Conservation (phyloP, 176 grass and related monocot species). For the Zizania latifolia region DNA sequence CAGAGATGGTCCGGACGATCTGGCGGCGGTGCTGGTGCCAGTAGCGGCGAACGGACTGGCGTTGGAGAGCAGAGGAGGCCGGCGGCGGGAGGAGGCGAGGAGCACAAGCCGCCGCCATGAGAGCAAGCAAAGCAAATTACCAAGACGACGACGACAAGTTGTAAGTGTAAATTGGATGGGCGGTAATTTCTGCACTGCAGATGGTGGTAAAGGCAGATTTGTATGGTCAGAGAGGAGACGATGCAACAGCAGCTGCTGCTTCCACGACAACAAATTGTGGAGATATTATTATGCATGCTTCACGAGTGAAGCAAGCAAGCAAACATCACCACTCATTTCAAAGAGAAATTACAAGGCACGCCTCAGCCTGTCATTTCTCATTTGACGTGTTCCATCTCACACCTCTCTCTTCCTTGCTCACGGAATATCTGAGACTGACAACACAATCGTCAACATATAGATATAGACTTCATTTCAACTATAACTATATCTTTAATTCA, state of each 20-base stretch:
- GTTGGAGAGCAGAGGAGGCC: not conserved
- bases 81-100: not conserved
- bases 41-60: not conserved
- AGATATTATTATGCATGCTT: not conserved
- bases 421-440: too few relatives aligned
- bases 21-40: not conserved
- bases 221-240: not conserved
- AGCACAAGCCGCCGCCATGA: conserved; percentile 37
- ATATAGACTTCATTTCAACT: too few relatives aligned
- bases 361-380: not conserved
- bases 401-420: not conserved
- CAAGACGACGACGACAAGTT: not conserved
- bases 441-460: too few relatives aligned
- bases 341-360: not conserved
- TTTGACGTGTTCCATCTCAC: conserved; percentile 26
- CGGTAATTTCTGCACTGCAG: not conserved
- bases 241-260: not conserved
- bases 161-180: too few relatives aligned
- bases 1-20: not conserved
- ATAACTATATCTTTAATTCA: too few relatives aligned
- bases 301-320: not conserved
- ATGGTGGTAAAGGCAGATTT: not conserved
- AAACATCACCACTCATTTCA: not conserved
- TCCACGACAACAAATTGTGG: too few relatives aligned
- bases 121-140: not conserved